These are phyloP conservation scores for Alternaria sp. DNA, from an alignment of 2,329 filamentous ascomycete species.

Conservation along the genomic window DNA sequence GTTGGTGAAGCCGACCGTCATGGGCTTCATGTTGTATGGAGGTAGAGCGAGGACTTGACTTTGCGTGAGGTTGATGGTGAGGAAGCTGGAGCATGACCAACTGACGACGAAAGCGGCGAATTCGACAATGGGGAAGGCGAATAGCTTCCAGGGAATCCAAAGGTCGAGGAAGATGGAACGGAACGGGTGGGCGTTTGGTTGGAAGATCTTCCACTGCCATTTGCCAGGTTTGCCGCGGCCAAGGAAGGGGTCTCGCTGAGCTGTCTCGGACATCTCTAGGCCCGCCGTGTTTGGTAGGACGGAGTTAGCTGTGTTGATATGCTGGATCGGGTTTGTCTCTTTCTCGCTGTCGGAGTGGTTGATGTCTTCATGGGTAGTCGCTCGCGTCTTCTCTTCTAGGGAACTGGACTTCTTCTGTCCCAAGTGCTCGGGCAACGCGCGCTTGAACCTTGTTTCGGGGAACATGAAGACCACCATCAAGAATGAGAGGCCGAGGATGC, in stretches of 20 bases:
- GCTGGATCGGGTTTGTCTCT: slow-evolving; percentile 33
- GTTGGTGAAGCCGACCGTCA: slow-evolving; percentile 62
- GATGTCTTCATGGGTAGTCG: slow-evolving; percentile 16
- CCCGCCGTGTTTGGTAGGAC: slow-evolving; percentile 27
- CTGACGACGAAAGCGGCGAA: slow-evolving; percentile 67
- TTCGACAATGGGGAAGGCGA: slow-evolving; percentile 67
- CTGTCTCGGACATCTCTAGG: slow-evolving; percentile 43
- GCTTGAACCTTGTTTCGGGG: slow-evolving; percentile 68
- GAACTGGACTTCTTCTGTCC: slow-evolving; percentile 2
- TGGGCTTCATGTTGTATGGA: slow-evolving; percentile 60
- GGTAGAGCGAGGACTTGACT: slow-evolving; percentile 61
- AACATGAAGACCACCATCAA: slow-evolving; percentile 65
- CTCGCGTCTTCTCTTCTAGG: slow-evolving; percentile 27
- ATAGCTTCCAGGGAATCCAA: slow-evolving; percentile 67
- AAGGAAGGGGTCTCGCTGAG: slow-evolving; percentile 61
- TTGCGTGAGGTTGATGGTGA: slow-evolving; percentile 67
- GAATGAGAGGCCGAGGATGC: slow-evolving; percentile 57
- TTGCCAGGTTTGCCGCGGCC: slow-evolving; percentile 62
- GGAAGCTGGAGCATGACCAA: slow-evolving; percentile 64
- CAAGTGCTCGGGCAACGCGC: slow-evolving; percentile 47
- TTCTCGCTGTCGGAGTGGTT: slow-evolving; percentile 21
- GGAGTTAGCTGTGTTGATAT: slow-evolving; percentile 26
- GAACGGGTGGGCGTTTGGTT: slow-evolving; percentile 55
- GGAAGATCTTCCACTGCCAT: slow-evolving; percentile 62
- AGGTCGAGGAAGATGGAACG: slow-evolving; percentile 60